These are phyloP conservation scores for Camellia lanceoleosa DNA, from an alignment of 148 eudicot genomes.

Conservation along the genomic window DNA sequence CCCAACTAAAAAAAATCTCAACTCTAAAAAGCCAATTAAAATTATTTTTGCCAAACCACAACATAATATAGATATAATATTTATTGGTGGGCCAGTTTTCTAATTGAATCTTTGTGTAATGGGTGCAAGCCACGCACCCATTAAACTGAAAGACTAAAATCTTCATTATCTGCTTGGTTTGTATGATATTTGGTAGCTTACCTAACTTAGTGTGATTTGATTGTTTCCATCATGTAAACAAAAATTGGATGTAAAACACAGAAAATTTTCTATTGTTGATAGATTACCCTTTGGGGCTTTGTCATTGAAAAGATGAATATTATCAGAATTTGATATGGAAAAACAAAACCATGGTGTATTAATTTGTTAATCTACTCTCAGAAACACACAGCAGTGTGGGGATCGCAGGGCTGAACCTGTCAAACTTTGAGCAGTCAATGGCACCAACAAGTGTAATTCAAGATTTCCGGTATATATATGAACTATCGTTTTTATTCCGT, in stretches of 20 bases:
- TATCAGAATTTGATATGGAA: background rate
- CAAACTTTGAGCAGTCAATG: conserved; percentile 51
- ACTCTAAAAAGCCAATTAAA: no score
- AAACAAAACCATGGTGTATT: background rate
- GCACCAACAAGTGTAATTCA: conserved; percentile 20
- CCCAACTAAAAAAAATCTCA: no score
- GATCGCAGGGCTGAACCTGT: conserved; percentile 61
- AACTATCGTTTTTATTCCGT: no score
- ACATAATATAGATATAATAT: no score
- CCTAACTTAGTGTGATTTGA: conserved; percentile 30
- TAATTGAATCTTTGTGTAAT: background rate
- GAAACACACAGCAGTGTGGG: conserved; percentile 49
- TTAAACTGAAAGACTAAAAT: background rate
- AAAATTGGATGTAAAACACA: background rate
- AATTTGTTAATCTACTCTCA: conserved; percentile 31
- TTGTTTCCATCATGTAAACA: background rate
- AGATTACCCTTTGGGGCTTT: background rate
- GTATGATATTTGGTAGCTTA: conserved; percentile 34
- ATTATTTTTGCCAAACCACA: no score
- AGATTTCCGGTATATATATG: no score
- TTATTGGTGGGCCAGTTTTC: no score
- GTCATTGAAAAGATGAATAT: background rate
- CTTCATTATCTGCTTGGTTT: conserved; percentile 13
- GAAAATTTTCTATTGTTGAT: background rate
- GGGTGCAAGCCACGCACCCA: conserved; percentile 9